A percentile compares a stretch with the other conserved stretches of the same genome.
These are phyloP conservation scores for Lanmaoa pseudosensibilis DNA, from an alignment of 768 basidiomycete genomes.

Conservation along the genomic window DNA sequence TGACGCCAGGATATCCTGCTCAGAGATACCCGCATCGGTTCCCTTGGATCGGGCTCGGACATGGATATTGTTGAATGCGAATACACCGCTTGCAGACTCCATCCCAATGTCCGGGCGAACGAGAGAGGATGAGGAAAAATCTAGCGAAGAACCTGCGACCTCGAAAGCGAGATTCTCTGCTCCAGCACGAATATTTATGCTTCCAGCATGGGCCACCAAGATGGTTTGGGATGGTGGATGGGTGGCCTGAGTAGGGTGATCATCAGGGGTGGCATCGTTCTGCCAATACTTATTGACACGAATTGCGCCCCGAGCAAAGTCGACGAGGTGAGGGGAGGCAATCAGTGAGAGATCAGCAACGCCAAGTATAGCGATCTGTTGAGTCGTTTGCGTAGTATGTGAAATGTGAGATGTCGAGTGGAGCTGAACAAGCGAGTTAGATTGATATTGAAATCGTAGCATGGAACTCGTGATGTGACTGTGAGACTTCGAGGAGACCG, in stretches of 20 bases:
- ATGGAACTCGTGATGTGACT: constrained; percentile 26
- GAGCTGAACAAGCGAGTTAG: constrained; percentile 6
- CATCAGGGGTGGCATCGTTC: not conserved
- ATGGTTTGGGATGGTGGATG: constrained; percentile 32
- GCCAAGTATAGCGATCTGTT: constrained; percentile 34
- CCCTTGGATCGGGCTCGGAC: constrained; percentile 55
- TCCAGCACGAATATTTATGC: constrained; percentile 57
- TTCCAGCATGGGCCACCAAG: constrained; percentile 42
- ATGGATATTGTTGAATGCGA: constrained; percentile 52
- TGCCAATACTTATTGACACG: constrained; percentile 46
- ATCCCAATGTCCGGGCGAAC: constrained; percentile 20
- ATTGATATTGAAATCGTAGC: constrained; percentile 27
- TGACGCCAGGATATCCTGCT: constrained; percentile 63
- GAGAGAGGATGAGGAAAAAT: constrained; percentile 25
- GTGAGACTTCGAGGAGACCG: constrained; percentile 22
- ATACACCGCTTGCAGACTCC: constrained; percentile 47
- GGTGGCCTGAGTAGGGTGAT: not conserved
- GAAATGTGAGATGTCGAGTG: constrained; percentile 18
- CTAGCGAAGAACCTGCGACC: constrained; percentile 41
- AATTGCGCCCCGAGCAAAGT: constrained; percentile 55
- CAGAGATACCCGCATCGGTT: constrained; percentile 39
- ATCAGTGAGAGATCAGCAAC: constrained; percentile 42
- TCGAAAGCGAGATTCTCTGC: constrained; percentile 72
- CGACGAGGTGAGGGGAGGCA: constrained; percentile 59
- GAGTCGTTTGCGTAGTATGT: constrained; percentile 9